Evolutionary conservation across 2,329 filamentous ascomycete genomes (phyloP).

Genomic region (Chaetomiaceae sp.): DNA sequence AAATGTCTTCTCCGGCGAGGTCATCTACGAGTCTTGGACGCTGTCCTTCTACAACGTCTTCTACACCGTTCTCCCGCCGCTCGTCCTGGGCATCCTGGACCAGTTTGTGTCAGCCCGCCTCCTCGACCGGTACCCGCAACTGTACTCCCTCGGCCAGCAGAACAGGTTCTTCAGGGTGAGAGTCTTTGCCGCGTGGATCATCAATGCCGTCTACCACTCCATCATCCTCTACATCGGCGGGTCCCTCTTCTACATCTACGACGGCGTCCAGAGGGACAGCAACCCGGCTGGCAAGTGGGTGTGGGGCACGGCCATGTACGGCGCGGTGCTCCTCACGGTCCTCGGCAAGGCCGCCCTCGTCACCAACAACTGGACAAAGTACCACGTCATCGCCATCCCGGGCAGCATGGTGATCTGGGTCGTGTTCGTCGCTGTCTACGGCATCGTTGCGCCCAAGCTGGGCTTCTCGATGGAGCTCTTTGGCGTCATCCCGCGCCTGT

Average conservation of each 20-base stretch:
- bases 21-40: constrained; percentile 99
- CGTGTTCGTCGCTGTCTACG: constrained; percentile 83
- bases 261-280: constrained; percentile 74
- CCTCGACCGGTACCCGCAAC: constrained; percentile 90
- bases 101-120: constrained; percentile 94
- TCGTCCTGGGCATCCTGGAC: constrained; percentile 93
- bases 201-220: constrained; percentile 93
- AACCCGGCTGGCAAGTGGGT: constrained; percentile 91
- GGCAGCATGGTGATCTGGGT: constrained; percentile 91
- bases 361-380: constrained; percentile 98
- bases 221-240: constrained; percentile 84
- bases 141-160: constrained; percentile 89
- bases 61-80: constrained; percentile 88
- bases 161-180: constrained; percentile 91
- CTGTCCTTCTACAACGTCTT: constrained; percentile 99
- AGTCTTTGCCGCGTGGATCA: constrained; percentile 89
- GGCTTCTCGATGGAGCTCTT: constrained; percentile 78
- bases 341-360: constrained; percentile 91
- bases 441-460: constrained; percentile 75
- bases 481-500: constrained; percentile 76
- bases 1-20: constrained; percentile 94
- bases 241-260: constrained; percentile 74
- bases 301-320: constrained; percentile 94
- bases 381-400: constrained; percentile 90
- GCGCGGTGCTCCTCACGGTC: constrained; percentile 85